A percentile compares a stretch with the other conserved stretches of the same genome.
phyloP scores from a whole-genome alignment of 1,284 basidiomycete genomes.

The Rhizopogon parksii region DNA sequence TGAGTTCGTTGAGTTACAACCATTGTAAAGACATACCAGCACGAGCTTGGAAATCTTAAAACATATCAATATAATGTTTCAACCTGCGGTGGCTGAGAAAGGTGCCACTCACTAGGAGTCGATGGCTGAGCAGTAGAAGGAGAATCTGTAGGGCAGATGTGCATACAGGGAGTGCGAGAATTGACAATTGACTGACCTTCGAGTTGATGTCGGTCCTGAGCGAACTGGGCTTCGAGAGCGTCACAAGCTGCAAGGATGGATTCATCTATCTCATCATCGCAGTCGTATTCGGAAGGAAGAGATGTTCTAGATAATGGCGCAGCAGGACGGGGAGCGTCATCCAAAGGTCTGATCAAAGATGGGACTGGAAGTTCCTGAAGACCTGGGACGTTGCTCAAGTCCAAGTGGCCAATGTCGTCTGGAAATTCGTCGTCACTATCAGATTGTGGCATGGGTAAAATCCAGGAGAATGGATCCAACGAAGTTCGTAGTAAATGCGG shows the following conservation, averaged over 20 bases:
- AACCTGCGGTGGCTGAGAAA: background rate
- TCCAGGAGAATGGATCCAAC: background rate
- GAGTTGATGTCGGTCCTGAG: background rate
- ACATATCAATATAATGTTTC: background rate
- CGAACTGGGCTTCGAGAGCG: constrained; percentile 22
- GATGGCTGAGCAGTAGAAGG: background rate
- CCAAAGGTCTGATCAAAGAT: background rate
- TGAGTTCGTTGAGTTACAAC: background rate
- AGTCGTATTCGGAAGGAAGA: constrained; percentile 21
- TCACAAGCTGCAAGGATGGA: constrained; percentile 29
- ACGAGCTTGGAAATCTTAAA: background rate
- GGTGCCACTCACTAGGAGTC: background rate
- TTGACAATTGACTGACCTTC: background rate
- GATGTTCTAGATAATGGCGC: background rate
- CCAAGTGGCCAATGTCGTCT: constrained; percentile 37
- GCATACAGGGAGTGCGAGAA: background rate
- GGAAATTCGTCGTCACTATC: constrained; percentile 32
- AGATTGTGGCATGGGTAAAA: constrained; percentile 2
- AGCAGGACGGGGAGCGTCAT: background rate
- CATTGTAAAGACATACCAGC: background rate
- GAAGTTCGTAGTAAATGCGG: background rate
- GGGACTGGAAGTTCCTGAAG: constrained; percentile 29
- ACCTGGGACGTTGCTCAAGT: constrained; percentile 28
- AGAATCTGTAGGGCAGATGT: background rate
- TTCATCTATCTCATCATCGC: constrained; percentile 26